These are phyloP conservation scores for Cyberlindnera misumaiensis DNA, from an alignment of 805 yeast species.

Conservation along the genomic window DNA sequence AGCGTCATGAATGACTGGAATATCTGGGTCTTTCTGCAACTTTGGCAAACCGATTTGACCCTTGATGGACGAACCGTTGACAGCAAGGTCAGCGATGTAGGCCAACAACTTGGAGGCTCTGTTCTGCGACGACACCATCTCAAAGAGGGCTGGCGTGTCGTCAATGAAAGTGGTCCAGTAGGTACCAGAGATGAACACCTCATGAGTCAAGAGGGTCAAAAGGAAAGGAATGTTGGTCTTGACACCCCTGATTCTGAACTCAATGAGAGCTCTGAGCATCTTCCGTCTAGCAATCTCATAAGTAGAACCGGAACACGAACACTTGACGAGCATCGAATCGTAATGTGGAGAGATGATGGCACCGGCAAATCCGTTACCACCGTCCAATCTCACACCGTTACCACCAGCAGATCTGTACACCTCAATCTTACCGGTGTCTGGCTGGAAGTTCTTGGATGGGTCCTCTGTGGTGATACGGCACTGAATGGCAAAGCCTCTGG, in stretches of 20 bases:
- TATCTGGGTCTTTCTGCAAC: slow-evolving; percentile 62
- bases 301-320: slow-evolving; percentile 95
- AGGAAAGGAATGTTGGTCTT: slow-evolving; percentile 97
- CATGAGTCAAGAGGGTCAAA: slow-evolving; percentile 84
- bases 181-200: slow-evolving; percentile 73
- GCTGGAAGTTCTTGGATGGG: slow-evolving; percentile 93
- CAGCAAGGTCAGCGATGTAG: slow-evolving; percentile 88
- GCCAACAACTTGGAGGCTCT: slow-evolving; percentile 92
- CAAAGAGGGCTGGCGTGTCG: slow-evolving; percentile 94
- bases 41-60: slow-evolving; percentile 95
- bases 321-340: slow-evolving; percentile 96
- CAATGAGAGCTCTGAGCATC: slow-evolving; percentile 94
- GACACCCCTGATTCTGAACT: slow-evolving; percentile 98
- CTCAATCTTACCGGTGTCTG: slow-evolving; percentile 97
- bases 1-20: slow-evolving; percentile 65
- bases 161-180: slow-evolving; percentile 99
- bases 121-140: slow-evolving; percentile 90
- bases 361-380: slow-evolving; percentile 98
- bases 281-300: slow-evolving; percentile 95
- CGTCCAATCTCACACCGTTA: slow-evolving; percentile 97
- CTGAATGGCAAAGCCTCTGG: slow-evolving; percentile 97
- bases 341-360: slow-evolving; percentile 94
- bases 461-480: slow-evolving; percentile 99
- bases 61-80: slow-evolving; percentile 91
- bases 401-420: slow-evolving; percentile 99